phyloP scores from a whole-genome alignment of 2,329 filamentous ascomycete species.

The Verruconis gallopava region DNA sequence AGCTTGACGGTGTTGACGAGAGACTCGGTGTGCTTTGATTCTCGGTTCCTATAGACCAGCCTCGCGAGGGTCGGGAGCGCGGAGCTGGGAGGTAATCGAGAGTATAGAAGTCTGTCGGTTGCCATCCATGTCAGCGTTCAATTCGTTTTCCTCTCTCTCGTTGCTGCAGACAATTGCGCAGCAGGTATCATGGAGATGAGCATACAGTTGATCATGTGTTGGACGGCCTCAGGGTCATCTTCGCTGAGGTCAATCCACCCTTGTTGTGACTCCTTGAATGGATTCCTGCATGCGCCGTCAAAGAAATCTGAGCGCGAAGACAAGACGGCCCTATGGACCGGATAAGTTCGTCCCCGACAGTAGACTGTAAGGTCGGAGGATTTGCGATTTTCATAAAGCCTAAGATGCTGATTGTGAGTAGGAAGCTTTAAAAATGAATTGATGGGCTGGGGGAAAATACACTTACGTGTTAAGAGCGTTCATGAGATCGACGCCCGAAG shows the following conservation, averaged over 20 bases:
- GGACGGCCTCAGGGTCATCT: slow-evolving; percentile 27
- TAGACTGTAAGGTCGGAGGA: slow-evolving; percentile 37
- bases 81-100: slow-evolving; percentile 23
- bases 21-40: slow-evolving; percentile 12
- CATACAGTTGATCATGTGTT: slow-evolving; percentile 30
- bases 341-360: slow-evolving; percentile 33
- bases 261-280: slow-evolving; percentile 24
- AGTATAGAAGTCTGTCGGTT: slow-evolving; percentile 28
- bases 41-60: too few relatives aligned
- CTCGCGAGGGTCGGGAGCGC: slow-evolving; percentile 12
- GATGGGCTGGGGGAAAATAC: too few relatives aligned
- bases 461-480: slow-evolving; percentile 35
- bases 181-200: background rate
- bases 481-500: slow-evolving; percentile 31
- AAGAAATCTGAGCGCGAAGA: slow-evolving; percentile 37
- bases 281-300: slow-evolving; percentile 26
- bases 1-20: slow-evolving; percentile 18
- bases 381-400: slow-evolving; percentile 25
- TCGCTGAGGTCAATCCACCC: slow-evolving; percentile 27
- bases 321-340: slow-evolving; percentile 34
- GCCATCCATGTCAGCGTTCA: too few relatives aligned
- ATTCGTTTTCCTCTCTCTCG: too few relatives aligned
- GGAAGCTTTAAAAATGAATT: slow-evolving; percentile 17
- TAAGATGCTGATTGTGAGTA: slow-evolving; percentile 11
- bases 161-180: background rate